These are phyloP conservation scores for Trichoderma polysporum DNA, from an alignment of 2,329 filamentous ascomycete species.

Conservation along the genomic window DNA sequence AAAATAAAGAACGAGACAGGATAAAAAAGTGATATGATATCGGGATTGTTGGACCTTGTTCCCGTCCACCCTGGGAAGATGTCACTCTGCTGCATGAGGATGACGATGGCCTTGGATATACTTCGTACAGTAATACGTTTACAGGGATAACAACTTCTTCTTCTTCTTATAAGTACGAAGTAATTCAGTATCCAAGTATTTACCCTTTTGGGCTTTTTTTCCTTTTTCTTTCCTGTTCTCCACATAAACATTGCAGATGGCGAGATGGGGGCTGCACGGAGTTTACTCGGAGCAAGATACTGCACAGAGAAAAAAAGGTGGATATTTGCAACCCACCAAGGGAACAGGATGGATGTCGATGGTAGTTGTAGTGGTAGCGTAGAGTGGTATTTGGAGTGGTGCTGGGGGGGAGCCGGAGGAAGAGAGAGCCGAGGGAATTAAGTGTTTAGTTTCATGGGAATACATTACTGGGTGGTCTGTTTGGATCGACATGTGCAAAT, in stretches of 20 bases:
- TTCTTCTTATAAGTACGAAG: too few species aligned
- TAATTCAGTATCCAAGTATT: neutral
- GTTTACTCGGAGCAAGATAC: neutral
- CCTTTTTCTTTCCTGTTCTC: neutral
- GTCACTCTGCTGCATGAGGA: neutral
- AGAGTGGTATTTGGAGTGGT: slow-evolving; percentile 11
- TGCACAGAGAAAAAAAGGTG: neutral
- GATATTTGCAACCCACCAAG: neutral
- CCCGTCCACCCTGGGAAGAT: neutral
- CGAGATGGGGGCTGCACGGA: neutral
- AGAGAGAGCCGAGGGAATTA: neutral
- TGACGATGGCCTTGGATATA: too few species aligned
- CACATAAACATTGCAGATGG: neutral
- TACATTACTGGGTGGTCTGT: neutral
- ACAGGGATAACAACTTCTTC: neutral
- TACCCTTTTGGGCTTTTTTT: neutral
- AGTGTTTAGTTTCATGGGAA: neutral
- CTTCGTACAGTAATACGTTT: too few species aligned
- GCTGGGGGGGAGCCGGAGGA: neutral
- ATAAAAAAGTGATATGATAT: neutral
- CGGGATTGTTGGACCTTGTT: neutral
- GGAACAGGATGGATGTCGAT: neutral
- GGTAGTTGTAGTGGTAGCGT: slow-evolving; percentile 9
- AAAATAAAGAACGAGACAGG: neutral
- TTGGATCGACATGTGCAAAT: neutral